A percentile compares a stretch with the other conserved stretches of the same genome.
phyloP scores from a whole-genome alignment of 1,139 yeast species.

The Blastobotrys niveus region DNA sequence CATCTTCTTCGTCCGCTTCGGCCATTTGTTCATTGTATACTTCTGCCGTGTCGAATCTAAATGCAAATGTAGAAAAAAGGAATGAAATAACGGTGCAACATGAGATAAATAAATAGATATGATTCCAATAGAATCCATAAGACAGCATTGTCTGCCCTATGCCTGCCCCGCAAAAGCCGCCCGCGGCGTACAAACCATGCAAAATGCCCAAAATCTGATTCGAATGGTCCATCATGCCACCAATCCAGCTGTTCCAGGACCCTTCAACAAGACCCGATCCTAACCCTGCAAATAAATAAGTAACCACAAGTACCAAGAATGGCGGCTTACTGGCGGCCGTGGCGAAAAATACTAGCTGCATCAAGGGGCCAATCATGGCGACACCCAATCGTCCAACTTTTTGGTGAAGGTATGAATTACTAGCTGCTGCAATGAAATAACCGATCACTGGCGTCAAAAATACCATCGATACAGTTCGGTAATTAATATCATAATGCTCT shows the following conservation, averaged over 20 bases:
- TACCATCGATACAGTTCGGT: slow-evolving; percentile 28
- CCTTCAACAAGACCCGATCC: slow-evolving; percentile 54
- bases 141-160: slow-evolving; percentile 49
- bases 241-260: slow-evolving; percentile 51
- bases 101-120: slow-evolving; percentile 45
- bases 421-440: slow-evolving; percentile 35
- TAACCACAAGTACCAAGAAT: slow-evolving; percentile 41
- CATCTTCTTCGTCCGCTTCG: background rate
- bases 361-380: slow-evolving; percentile 36
- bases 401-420: slow-evolving; percentile 36
- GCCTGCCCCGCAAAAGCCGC: slow-evolving; percentile 56
- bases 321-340: slow-evolving; percentile 41
- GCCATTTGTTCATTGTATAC: slow-evolving; percentile 12
- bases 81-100: slow-evolving; percentile 36
- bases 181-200: slow-evolving; percentile 59
- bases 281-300: slow-evolving; percentile 53
- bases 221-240: slow-evolving; percentile 46
- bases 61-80: slow-evolving; percentile 18
- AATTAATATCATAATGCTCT: slow-evolving; percentile 24
- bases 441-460: slow-evolving; percentile 34
- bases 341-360: slow-evolving; percentile 39
- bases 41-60: slow-evolving; percentile 20
- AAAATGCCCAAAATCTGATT: slow-evolving; percentile 47
- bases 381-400: slow-evolving; percentile 41
- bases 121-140: slow-evolving; percentile 48